phyloP scores from a whole-genome alignment of 257 asterid genomes.

The Rehmannia glutinosa region DNA sequence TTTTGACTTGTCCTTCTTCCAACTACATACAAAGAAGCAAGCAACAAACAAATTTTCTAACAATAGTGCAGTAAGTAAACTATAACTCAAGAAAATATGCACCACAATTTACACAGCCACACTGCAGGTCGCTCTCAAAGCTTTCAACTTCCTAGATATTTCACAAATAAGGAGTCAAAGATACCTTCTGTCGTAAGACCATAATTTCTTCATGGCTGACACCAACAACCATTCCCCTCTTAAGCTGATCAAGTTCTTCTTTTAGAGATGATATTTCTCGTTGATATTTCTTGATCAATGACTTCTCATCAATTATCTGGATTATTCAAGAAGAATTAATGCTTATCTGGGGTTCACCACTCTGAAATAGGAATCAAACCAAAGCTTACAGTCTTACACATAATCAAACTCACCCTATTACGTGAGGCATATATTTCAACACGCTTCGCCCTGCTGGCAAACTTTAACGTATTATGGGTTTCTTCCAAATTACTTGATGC shows the following conservation, averaged over 20 bases:
- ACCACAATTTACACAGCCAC: background rate
- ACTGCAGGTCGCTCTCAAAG: background rate
- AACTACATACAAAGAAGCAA: slow-evolving; percentile 39
- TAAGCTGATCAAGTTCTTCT: slow-evolving; percentile 86
- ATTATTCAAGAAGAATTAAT: slow-evolving; percentile 1
- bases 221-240: slow-evolving; percentile 71
- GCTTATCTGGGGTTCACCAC: slow-evolving; percentile 8
- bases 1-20: slow-evolving; percentile 98
- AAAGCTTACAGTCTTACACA: background rate
- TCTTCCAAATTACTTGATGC: slow-evolving; percentile 99
- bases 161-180: background rate
- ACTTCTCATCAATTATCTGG: slow-evolving; percentile 97
- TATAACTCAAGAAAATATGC: background rate
- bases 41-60: background rate
- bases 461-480: slow-evolving; percentile 94
- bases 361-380: slow-evolving; percentile 8
- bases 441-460: slow-evolving; percentile 97
- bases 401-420: slow-evolving; percentile 59
- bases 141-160: slow-evolving; percentile 1
- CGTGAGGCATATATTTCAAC: slow-evolving; percentile 94
- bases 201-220: slow-evolving; percentile 82
- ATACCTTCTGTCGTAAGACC: slow-evolving; percentile 81
- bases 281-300: slow-evolving; percentile 97
- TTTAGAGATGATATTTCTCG: slow-evolving; percentile 84
- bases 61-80: background rate